Evolutionary conservation across 2,329 filamentous ascomycete species (phyloP).

Genomic region (Diplodia corticola): DNA sequence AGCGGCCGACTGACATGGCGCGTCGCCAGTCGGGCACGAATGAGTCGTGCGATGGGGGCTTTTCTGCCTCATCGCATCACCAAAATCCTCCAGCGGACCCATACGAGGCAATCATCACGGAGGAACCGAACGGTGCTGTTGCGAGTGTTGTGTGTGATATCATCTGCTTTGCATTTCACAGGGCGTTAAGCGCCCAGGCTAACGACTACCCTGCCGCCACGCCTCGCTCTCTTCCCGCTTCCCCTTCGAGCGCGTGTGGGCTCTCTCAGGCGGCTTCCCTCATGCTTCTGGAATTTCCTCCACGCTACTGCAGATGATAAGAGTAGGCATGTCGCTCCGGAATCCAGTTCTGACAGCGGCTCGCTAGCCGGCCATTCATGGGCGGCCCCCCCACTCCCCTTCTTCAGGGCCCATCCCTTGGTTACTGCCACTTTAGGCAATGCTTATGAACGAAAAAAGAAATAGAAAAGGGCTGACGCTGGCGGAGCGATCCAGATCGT

Average conservation of each 20-base stretch:
- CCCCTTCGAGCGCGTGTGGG: conserved; percentile 1
- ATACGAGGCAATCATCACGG: conserved; percentile 4
- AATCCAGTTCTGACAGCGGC: neutral
- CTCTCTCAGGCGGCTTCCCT: conserved; percentile 1
- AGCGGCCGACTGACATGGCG: neutral
- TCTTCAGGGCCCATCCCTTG: conserved; percentile 2
- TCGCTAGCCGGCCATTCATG: conserved; percentile 3
- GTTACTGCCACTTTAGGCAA: neutral
- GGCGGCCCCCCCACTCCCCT: neutral
- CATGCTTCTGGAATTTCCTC: conserved; percentile 17
- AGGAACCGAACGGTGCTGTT: conserved; percentile 14
- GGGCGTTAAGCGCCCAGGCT: conserved; percentile 20
- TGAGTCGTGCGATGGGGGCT: neutral
- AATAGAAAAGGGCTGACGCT: conserved; percentile 9
- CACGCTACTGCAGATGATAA: neutral
- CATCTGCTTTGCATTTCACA: conserved; percentile 19
- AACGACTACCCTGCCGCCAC: conserved; percentile 5
- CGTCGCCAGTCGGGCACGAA: neutral
- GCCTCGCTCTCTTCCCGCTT: conserved; percentile 20
- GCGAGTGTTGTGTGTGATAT: conserved; percentile 10
- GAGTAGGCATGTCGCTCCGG: conserved; percentile 9
- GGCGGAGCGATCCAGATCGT: conserved; percentile 14
- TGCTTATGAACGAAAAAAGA: neutral
- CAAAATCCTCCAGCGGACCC: too few relatives aligned
- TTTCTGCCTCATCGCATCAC: neutral